Conservation (phyloP, 305 asterid genomes). For the Solanum hybrid region DNA sequence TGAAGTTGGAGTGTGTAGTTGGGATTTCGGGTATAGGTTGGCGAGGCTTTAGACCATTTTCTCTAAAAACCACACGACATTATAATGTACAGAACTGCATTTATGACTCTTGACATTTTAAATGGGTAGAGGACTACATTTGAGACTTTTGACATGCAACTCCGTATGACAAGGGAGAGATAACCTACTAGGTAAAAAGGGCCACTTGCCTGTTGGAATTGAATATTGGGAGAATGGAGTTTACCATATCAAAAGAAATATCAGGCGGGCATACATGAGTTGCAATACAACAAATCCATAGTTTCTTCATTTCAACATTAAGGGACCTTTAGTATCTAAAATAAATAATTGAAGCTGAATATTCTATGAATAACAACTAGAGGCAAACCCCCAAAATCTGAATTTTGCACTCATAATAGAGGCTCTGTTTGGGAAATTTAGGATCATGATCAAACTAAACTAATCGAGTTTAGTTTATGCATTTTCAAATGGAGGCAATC, state of each 20-base stretch:
- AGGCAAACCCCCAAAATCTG: not conserved
- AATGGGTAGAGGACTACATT: too few relatives aligned
- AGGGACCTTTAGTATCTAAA: not conserved
- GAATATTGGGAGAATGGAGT: not conserved
- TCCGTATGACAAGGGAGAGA: not conserved
- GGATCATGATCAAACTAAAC: not conserved
- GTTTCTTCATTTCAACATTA: not conserved
- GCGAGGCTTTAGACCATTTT: too few relatives aligned
- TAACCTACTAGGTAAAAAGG: not conserved
- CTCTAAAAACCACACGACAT: not conserved
- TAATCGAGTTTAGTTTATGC: constrained; percentile 20
- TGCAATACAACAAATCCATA: not conserved
- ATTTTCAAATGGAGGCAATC: constrained; percentile 59
- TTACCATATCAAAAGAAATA: not conserved
- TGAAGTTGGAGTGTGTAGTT: too few relatives aligned
- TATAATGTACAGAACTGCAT: not conserved
- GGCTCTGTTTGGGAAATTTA: not conserved
- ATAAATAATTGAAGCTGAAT: not conserved
- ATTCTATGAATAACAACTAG: not conserved
- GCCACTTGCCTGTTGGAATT: not conserved
- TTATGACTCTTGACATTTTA: not conserved
- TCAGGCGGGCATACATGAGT: not conserved
- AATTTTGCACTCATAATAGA: not conserved
- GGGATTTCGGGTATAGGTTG: too few relatives aligned
- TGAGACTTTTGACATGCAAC: not conserved